Evolutionary conservation across 148 eudicot genomes (phyloP).

Genomic region (Persicaria maculosa): DNA sequence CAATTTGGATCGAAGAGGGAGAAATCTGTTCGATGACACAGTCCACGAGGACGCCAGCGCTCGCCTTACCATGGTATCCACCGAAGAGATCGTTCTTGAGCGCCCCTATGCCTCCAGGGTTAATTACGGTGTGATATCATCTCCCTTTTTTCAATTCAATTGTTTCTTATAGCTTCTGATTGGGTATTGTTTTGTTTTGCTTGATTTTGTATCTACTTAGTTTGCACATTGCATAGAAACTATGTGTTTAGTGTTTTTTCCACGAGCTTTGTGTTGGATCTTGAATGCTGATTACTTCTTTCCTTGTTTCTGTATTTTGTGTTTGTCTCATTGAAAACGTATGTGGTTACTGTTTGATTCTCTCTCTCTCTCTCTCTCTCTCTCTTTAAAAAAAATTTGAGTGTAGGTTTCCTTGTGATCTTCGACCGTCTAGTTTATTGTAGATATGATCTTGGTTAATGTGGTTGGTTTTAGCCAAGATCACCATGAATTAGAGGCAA

Average conservation of each 20-base stretch:
- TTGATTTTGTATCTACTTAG: background rate
- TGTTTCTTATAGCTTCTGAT: background rate
- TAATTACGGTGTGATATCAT: no score
- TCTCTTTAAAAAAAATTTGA: no score
- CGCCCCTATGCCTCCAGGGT: slow-evolving; percentile 55
- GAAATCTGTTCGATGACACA: slow-evolving; percentile 74
- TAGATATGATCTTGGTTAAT: no score
- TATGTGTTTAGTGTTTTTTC: background rate
- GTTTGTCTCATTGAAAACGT: background rate
- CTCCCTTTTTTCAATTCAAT: no score
- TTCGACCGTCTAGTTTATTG: no score
- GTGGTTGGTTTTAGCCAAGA: no score
- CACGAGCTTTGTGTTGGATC: background rate
- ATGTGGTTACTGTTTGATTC: no score
- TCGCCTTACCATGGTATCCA: slow-evolving; percentile 63
- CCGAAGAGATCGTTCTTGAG: slow-evolving; percentile 59
- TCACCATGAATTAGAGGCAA: background rate
- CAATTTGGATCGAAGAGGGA: no score
- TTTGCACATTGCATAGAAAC: background rate
- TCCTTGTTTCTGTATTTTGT: background rate
- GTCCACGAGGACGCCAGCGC: slow-evolving; percentile 47
- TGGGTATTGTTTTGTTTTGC: background rate
- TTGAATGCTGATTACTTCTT: background rate
- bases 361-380: no score
- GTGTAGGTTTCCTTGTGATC: no score